Evolutionary conservation across 140 eudicot genomes (phyloP), one percentile per base, ranked within the genome.

Genomic region (Cichorium intybus): DNA sequence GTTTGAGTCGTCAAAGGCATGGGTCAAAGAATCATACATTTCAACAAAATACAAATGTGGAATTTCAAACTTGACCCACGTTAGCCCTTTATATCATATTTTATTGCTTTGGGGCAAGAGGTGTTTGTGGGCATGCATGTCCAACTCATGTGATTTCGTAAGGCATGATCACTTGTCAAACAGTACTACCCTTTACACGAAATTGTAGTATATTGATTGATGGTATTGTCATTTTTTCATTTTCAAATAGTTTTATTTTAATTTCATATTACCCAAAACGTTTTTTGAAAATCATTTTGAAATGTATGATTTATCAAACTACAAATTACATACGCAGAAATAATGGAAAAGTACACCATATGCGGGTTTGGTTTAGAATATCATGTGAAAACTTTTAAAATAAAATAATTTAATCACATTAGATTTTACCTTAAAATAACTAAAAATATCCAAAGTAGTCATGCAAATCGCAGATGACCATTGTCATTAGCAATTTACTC

Each of bases 11-110:
- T 74, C 68, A 66, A 56, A 26, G 14, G 62, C 27, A 67, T 24
- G 51, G 47, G 74, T 59, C 62, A 59, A 51, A 41, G 39, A 39
- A 56, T 14, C 17, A 26, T 58, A 39, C 24, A 26, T 27, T 41
- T 72, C 79, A 66, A 75, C 51, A 60, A 67, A 74, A 75, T 67
- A 67, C 79, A 75, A 52, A 26, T 37, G 34, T 35, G 61, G 74
- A 74, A 67, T 66, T 7, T 54, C 8, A 46, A 43, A 33, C 31
- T 73, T 64, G 67, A 73, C 77, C 77, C 71, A 63, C 71, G 52
- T 62, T 56, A 6, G 33, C 24, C 21, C 5, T 66, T 15, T 61
- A 5, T 68, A 21, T 65, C 10, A 14, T 12, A 46, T 65, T 17
- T 27, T 48, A 59, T 9, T 21, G 31, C 2, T 22, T 27, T 65